Evolutionary conservation across 2,329 filamentous ascomycete genomes (phyloP), one percentile per base, ranked within the genome.

Genomic region (Canariomyces notabilis): DNA sequence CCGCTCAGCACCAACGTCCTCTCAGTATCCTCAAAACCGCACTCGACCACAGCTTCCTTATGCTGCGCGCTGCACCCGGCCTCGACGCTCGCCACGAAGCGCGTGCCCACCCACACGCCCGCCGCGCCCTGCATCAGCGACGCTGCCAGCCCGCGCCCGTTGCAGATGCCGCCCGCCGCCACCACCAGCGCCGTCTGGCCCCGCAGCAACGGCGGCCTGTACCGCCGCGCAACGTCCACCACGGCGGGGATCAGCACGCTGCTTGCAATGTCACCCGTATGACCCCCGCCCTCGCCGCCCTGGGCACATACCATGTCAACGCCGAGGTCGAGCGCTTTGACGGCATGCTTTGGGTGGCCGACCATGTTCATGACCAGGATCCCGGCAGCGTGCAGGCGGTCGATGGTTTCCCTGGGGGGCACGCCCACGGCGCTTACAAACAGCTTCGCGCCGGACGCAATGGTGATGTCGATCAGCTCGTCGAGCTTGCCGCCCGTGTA

Each of bases 281-380:
- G 91, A 0, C 90, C 91, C 15, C 91, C 91, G 2, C 90, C 91
- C 66, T 97, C 91, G 42, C 89, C 89, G 37, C 91, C 91, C 70
- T 97, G 91, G 2, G 90, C 83, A 64, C 89, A 95, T 5, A 97
- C 78, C 54, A 96, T 83, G 67, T 97, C 91, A 8, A 95, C 89
- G 35, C 91, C 91, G 0, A 84, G 79, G 40, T 89, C 80, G 4
- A 97, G 72, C 2, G 90, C 90, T 70, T 96, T 96, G 64, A 84
- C 79, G 1, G 90, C 90, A 65, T 97, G 91, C 64, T 85, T 89
- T 2, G 91, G 90, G 59, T 90, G 87, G 0, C 91, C 91, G 16
- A 96, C 89, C 90, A 96, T 96, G 66, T 96, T 96, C 89, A 96
- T 96, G 29, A 96, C 76, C 49, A 94, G 63, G 33, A 97, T 86